These are phyloP conservation scores for Exophiala spinifera DNA, from an alignment of 2,329 filamentous ascomycete genomes.

Conservation along the genomic window DNA sequence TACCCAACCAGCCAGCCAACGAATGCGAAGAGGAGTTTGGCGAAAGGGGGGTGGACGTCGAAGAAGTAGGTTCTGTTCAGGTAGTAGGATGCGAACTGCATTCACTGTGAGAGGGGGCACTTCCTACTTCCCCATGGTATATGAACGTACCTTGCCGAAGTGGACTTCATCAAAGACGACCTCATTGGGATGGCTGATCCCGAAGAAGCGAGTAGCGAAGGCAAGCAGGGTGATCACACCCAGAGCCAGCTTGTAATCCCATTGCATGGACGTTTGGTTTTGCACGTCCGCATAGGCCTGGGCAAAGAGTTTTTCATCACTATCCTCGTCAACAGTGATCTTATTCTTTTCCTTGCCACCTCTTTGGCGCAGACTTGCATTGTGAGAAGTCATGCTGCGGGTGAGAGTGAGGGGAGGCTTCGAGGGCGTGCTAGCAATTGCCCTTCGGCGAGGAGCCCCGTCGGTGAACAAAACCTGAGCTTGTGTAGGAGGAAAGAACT, in stretches of 20 bases:
- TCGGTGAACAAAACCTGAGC: neutral
- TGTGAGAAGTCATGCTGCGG: conserved; percentile 26
- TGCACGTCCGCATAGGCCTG: conserved; percentile 13
- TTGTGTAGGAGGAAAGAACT: neutral
- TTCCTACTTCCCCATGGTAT: neutral
- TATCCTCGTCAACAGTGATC: conserved; percentile 23
- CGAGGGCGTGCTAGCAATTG: neutral
- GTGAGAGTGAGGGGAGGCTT: neutral
- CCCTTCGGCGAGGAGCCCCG: neutral
- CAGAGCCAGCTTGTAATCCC: conserved; percentile 80
- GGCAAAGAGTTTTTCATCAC: conserved; percentile 17
- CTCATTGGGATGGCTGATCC: conserved; percentile 90
- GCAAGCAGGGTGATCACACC: conserved; percentile 74
- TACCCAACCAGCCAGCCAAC: conserved; percentile 98
- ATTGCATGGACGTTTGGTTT: conserved; percentile 57
- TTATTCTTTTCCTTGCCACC: conserved; percentile 27
- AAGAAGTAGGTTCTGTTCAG: conserved; percentile 98
- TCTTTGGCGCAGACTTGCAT: conserved; percentile 27
- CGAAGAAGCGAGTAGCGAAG: conserved; percentile 92
- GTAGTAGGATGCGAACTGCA: conserved; percentile 64
- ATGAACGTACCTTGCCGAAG: conserved; percentile 85
- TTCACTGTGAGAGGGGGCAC: neutral
- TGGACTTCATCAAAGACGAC: conserved; percentile 99
- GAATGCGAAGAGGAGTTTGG: conserved; percentile 94
- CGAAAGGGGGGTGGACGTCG: conserved; percentile 97